Evolutionary conservation across 2,329 filamentous ascomycete genomes (phyloP).

Genomic region (Cytospora piceae): DNA sequence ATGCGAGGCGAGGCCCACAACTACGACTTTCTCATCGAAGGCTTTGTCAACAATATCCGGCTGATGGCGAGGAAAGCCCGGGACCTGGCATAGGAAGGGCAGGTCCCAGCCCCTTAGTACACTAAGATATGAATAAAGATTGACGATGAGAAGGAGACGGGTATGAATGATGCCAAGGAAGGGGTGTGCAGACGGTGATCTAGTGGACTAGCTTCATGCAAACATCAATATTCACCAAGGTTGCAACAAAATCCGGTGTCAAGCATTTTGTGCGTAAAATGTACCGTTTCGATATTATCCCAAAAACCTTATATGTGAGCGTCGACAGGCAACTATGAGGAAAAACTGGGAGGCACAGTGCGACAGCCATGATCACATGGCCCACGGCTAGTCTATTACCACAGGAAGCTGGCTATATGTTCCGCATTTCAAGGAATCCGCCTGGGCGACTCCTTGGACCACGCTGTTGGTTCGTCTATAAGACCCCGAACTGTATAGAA

Average conservation of each 20-base stretch:
- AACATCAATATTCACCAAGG: not conserved
- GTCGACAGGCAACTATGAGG: too few species aligned
- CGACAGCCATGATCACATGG: too few species aligned
- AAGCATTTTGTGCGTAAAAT: not conserved
- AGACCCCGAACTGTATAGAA: too few species aligned
- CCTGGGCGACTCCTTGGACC: too few species aligned
- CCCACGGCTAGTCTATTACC: too few species aligned
- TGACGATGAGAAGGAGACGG: not conserved
- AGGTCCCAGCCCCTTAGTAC: not conserved
- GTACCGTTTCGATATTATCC: too few species aligned
- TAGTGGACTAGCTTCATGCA: conserved; percentile 4
- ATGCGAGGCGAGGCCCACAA: conserved; percentile 56
- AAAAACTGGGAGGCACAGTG: too few species aligned
- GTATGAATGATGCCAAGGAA: not conserved
- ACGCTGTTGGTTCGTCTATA: too few species aligned
- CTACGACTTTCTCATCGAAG: conserved; percentile 71
- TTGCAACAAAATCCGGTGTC: not conserved
- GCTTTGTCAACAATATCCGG: conserved; percentile 74
- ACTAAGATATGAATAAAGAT: not conserved
- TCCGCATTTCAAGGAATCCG: too few species aligned
- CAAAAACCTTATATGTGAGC: too few species aligned
- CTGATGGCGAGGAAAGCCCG: conserved; percentile 55
- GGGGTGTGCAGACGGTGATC: not conserved
- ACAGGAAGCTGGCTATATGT: too few species aligned
- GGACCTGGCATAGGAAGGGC: conserved; percentile 9